Evolutionary conservation across 257 asterid species (phyloP), one percentile per base, ranked within the genome.

Genomic region (Voacanga thouarsii): DNA sequence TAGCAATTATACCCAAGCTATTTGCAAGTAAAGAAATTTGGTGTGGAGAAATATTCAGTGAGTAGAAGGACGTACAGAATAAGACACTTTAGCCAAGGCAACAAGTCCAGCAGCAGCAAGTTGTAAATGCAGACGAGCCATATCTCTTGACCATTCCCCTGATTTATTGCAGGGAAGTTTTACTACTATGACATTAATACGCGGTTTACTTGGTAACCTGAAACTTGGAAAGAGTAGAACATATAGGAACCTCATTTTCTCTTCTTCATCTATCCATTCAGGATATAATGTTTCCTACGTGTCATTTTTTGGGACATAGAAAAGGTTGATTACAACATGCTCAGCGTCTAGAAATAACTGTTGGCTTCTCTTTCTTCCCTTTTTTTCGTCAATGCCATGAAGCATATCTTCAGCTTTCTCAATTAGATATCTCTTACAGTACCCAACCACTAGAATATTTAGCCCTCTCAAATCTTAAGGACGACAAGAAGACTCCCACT

Each of bases 241-340:
- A 96, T 61, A 84, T 88, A 74, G 98, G 97, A 83, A 89, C 80
- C 83, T 90, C 98, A 12, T 89, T 88, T 37, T 93, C 98, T 82
- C 96, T 82, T 96, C 99, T 84, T 96, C 98, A 49, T 96, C 99
- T 55, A 96, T 83, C 98, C 98, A 93, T 86, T 96, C 98, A 0
- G 99, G 99, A 73, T 89, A 96, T 24, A 96, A 57, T 64, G 98
- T 81, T 72, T 96, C 97, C 99, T 98, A 96, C 39, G 97, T 90
- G 47, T 89, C 75, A 68, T 90, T 86, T 15, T 70, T 72, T 2
- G 91, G 88, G 85, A 82, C 91, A 26, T 80, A 69, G 76, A 93
- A 89, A 83, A 92, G 83, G 77, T 70, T 80, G 37, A 95, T 88
- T 28, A 77, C 68, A 49, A 89, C 89, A 50, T 88, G 95, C 83